Evolutionary conservation across 768 basidiomycete species (phyloP).

Genomic region (Amanita brunnescens): DNA sequence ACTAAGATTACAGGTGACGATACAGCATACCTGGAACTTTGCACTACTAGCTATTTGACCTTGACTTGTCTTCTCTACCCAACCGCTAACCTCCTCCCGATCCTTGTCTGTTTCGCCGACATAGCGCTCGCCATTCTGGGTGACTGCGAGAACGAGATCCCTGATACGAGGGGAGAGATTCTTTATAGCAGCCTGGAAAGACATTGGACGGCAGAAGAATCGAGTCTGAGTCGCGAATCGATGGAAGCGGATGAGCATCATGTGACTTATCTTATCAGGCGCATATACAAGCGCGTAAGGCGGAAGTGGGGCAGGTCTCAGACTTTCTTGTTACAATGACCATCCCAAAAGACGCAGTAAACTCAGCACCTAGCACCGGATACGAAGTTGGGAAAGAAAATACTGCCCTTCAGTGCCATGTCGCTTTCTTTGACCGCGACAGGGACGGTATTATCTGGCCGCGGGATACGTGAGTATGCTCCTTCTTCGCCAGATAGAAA

Average conservation of each 20-base stretch:
- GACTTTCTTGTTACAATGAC: conserved; percentile 17
- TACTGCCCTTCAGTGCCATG: conserved; percentile 32
- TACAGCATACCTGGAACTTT: conserved; percentile 38
- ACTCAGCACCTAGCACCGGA: conserved; percentile 22
- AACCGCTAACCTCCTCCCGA: conserved; percentile 51
- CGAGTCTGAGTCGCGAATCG: conserved; percentile 26
- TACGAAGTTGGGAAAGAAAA: conserved; percentile 22
- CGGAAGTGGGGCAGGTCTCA: background rate
- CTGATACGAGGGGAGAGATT: conserved; percentile 39
- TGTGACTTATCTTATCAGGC: conserved; percentile 1
- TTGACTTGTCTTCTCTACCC: conserved; percentile 59
- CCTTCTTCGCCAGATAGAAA: background rate
- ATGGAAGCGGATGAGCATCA: conserved; percentile 26
- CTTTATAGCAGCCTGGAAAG: conserved; percentile 40
- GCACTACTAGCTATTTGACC: conserved; percentile 38
- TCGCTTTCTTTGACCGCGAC: conserved; percentile 38
- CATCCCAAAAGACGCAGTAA: conserved; percentile 21
- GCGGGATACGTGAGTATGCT: conserved; percentile 29
- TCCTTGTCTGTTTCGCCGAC: conserved; percentile 54
- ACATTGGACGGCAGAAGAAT: conserved; percentile 32
- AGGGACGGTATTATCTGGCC: conserved; percentile 39
- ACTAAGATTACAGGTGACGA: background rate
- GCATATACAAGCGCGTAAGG: background rate
- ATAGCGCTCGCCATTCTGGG: conserved; percentile 32
- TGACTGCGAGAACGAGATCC: conserved; percentile 46